Evolutionary conservation across 371 early-diverging fungal genomes (phyloP).

Genomic region (Circinella umbellata): DNA sequence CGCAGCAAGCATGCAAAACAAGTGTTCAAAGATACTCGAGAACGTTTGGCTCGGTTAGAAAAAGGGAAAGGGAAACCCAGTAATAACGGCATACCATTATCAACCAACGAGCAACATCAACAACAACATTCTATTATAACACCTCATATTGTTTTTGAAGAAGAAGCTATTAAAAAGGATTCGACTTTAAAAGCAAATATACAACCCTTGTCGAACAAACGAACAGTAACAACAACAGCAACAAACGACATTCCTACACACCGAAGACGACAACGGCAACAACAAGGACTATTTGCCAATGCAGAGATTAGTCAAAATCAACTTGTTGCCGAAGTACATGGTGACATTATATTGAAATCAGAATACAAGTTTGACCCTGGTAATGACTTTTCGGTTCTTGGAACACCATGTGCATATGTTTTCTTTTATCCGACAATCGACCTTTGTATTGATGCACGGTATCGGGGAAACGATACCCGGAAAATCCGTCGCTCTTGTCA

Average conservation of each 20-base stretch:
- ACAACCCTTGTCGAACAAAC: conserved; percentile 18
- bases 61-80: not conserved
- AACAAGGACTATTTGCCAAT: conserved; percentile 76
- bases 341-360: conserved; percentile 72
- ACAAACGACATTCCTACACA: too few species aligned
- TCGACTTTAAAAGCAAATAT: conserved; percentile 29
- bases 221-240: too few species aligned
- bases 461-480: conserved; percentile 70
- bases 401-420: conserved; percentile 71
- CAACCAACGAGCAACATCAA: too few species aligned
- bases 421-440: conserved; percentile 76
- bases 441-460: conserved; percentile 78
- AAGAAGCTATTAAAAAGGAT: conserved; percentile 9
- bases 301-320: conserved; percentile 56
- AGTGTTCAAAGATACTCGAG: conserved; percentile 14
- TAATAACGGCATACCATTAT: conserved; percentile 5
- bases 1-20: conserved; percentile 27
- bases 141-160: not conserved
- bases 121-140: conserved; percentile 10
- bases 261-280: not conserved
- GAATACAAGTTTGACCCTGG: conserved; percentile 64
- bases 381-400: conserved; percentile 65
- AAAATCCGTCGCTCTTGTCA: conserved; percentile 75
- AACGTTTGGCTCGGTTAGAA: conserved; percentile 12
- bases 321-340: conserved; percentile 77